Evolutionary conservation across 1,284 basidiomycete species (phyloP), one percentile per base, ranked within the genome.

Genomic region (Sanghuangporus baumii): DNA sequence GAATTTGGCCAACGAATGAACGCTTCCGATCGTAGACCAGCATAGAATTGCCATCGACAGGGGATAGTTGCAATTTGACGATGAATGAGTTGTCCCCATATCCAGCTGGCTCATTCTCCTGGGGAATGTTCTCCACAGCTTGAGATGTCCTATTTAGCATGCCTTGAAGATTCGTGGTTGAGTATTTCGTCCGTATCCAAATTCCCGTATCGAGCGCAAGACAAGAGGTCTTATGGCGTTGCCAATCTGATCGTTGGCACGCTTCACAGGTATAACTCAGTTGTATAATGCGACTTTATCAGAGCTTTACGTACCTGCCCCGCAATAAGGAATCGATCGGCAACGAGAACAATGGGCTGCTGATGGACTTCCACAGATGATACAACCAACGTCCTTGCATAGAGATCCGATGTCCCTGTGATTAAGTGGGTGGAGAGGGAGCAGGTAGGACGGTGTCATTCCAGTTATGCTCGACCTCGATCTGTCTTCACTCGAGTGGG

Each of bases 211-310:
- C 55, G 20, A 62, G 48, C 14, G 55, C 50, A 20, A 34, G 34
- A 47, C 61, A 62, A 7, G 34, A 31, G 16, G 47, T 18, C 43
- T 59, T 62, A 31, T 62, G 61, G 3, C 48, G 31, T 43, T 51
- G 23, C 61, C 61, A 62, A 40, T 62, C 61, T 26, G 31, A 34
- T 14, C 37, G 20, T 43, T 62, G 61, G 47, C 61, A 62, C 11
- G n/a, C 60, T 61, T 18, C 26, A 18, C 11, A 20, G 20, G 41
- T 12, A n/a, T 6, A n/a, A 37, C 26, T 55, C n/a, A 57, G 20
- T 31, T 37, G 8, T 48, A 57, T 7, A 2, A 18, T 38, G 9
- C 23, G 16, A 34, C 6, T 47, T 34, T n/a, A 7, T 12, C 36
- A 50, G 37, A 16, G 50, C n/a, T 8, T 6, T 23, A 38, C 43